Evolutionary conservation across 805 yeast genomes (phyloP), one percentile per base, ranked within the genome.

Genomic region (Starmerella davenportii): DNA sequence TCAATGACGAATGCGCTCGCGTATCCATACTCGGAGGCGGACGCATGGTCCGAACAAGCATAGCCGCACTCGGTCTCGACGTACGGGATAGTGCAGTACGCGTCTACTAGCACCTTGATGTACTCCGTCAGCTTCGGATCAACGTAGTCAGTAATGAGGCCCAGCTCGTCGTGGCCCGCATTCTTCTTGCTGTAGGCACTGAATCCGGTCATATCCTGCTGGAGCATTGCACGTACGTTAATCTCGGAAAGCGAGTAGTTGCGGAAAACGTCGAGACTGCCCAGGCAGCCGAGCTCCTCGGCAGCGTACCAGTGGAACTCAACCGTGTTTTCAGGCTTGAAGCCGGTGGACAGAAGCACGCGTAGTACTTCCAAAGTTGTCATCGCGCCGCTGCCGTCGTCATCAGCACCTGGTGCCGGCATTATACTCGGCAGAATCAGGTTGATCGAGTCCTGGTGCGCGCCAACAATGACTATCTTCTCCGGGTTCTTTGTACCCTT

Each of bases 271-370:
- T 79, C 93, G 45, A 72, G 66, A 4, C 94, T 81, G 1, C 96
- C 96, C 38, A 80, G 62, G 40, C 81, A 61, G 0, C 95, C 95
- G 43, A 81, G 84, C 64, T 87, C 96, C 61, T 87, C 96, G 1
- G 93, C 96, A 21, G 93, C 72, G 61, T 82, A 87, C 66, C 82
- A 87, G 59, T 87, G 96, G 62, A 87, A 85, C 56, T 87, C 93
- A 16, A 87, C 58, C 0, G 93, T 72, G 58, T 82, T 80, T 32
- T 67, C 59, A 13, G 85, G 82, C 41, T 59, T 50, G 47, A 66
- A 66, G 0, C 63, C 60, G 19, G 56, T 44, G 27, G 59, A 62
- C 5, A 69, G 56, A 21, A 81, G 59, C 14, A 79, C 58, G 46
- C 90, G 66, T 49, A 84, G 66, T 1, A 84, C 73, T 55, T 84